A percentile compares a stretch with the other conserved stretches of the same genome.
Evolutionary conservation across 2,329 filamentous ascomycete genomes (phyloP).

Genomic region (Microsporum audouinii): DNA sequence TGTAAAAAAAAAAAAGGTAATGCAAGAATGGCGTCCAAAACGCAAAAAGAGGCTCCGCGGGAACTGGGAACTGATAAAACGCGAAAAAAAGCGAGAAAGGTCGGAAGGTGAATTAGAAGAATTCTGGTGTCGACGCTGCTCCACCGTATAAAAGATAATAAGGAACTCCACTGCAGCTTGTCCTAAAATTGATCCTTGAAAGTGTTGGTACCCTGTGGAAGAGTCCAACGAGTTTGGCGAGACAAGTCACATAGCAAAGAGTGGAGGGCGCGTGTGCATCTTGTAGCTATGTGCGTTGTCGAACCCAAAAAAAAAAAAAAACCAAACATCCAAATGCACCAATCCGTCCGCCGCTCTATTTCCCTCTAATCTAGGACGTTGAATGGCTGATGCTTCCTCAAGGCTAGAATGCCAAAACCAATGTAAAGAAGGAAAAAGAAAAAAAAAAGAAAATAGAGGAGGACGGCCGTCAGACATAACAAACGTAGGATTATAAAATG

Average conservation of each 20-base stretch:
- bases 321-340: slow-evolving; percentile 7
- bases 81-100: neutral
- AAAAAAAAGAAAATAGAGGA: neutral
- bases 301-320: neutral
- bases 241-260: slow-evolving; percentile 1
- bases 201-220: neutral
- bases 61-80: neutral
- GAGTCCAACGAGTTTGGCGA: neutral
- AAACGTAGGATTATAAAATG: neutral
- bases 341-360: slow-evolving; percentile 10
- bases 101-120: neutral
- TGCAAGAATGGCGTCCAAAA: neutral
- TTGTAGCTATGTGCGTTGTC: too few relatives aligned
- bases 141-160: neutral
- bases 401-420: slow-evolving; percentile 2
- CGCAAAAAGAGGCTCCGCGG: neutral
- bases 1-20: neutral
- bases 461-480: neutral
- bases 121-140: neutral
- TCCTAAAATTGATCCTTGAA: neutral
- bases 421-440: neutral
- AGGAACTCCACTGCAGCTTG: neutral
- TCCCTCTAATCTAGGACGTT: slow-evolving; percentile 11
- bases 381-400: slow-evolving; percentile 11
- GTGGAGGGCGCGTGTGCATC: neutral